Evolutionary conservation across 306 rosid genomes (phyloP).

Genomic region (Quercus agrifolia): DNA sequence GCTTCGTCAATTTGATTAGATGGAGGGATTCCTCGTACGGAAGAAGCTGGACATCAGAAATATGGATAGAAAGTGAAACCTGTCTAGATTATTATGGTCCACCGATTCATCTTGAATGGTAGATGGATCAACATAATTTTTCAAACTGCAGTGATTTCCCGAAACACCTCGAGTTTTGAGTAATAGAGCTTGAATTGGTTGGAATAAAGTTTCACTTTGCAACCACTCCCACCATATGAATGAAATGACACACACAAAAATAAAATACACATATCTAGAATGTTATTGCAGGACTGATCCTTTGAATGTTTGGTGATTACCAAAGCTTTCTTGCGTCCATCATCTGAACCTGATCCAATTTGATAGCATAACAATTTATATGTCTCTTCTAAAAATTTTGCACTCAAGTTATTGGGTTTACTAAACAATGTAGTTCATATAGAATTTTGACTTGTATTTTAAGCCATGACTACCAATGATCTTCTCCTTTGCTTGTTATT

Average conservation of each 20-base stretch:
- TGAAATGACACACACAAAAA: background rate
- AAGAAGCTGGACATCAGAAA: background rate
- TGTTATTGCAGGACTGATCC: background rate
- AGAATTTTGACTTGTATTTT: too few species aligned
- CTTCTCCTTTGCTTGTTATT: too few species aligned
- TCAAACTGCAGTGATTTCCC: background rate
- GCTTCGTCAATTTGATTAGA: background rate
- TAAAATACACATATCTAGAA: background rate
- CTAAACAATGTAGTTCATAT: too few species aligned
- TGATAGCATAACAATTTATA: background rate
- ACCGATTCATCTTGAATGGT: background rate
- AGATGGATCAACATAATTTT: background rate
- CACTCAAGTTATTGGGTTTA: too few species aligned
- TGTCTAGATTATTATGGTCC: background rate
- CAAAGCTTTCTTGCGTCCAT: background rate
- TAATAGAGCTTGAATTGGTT: background rate
- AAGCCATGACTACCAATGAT: too few species aligned
- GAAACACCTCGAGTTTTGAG: background rate
- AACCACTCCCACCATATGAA: background rate
- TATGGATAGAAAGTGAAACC: background rate
- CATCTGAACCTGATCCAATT: background rate
- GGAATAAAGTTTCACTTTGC: background rate
- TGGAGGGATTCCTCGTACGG: background rate
- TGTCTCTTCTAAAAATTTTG: too few species aligned
- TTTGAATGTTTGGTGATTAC: constrained; percentile 3